These are phyloP conservation scores for Diaporthe destruens DNA, from an alignment of 2,329 filamentous ascomycete species.

Conservation along the genomic window DNA sequence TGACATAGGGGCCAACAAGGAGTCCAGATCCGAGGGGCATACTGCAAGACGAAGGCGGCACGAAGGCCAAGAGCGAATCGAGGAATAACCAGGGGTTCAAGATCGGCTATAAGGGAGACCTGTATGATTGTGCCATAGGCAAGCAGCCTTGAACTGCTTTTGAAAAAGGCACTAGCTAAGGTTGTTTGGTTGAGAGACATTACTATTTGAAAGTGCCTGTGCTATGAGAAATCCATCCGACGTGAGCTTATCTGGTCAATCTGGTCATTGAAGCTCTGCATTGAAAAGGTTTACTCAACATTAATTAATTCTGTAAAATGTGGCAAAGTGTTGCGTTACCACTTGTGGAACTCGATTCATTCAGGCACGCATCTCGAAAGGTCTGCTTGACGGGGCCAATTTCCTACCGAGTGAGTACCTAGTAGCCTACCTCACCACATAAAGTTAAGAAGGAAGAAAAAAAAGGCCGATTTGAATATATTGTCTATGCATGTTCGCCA, in stretches of 20 bases:
- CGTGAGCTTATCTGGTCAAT: not conserved
- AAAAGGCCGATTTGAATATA: not conserved
- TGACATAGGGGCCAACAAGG: slow-evolving; percentile 33
- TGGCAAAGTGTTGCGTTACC: no score
- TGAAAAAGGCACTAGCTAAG: not conserved
- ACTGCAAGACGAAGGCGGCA: not conserved
- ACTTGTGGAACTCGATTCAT: no score
- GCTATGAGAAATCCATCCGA: not conserved
- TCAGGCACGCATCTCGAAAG: not conserved
- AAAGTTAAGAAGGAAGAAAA: no score
- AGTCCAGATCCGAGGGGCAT: slow-evolving; percentile 12
- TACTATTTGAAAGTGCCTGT: not conserved
- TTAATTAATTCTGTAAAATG: no score
- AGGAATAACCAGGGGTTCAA: slow-evolving; percentile 13
- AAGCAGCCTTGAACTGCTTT: slow-evolving; percentile 9
- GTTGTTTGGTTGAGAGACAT: not conserved
- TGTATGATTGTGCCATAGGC: not conserved
- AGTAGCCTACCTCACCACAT: no score
- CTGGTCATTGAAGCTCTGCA: not conserved
- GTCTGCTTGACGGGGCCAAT: not conserved
- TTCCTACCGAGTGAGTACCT: no score
- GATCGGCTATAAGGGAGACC: slow-evolving; percentile 25
- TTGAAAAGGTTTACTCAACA: not conserved
- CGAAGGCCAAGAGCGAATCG: slow-evolving; percentile 3
- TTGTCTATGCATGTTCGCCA: not conserved